Base-by-base conservation (phyloP, 2,329 filamentous ascomycete species). In the Colletotrichum endophyticum region DNA sequence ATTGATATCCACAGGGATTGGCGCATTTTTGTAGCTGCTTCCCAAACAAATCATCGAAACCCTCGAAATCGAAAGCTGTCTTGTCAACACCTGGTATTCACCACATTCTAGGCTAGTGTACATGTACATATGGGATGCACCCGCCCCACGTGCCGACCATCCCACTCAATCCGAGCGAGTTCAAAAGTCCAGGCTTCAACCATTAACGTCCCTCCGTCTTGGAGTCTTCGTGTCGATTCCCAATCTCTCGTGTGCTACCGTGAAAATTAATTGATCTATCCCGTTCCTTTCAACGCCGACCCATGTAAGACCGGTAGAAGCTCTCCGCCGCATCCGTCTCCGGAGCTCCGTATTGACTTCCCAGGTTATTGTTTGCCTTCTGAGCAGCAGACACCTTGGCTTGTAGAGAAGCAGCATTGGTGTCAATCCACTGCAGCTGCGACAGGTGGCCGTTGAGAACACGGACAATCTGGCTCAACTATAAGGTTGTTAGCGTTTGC, bases 401-500 rank as follows among this genome's bases (percentile, higher is more conserved):
- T 84, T 98, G 95, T 70, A 99, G 89, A 36, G 93, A 91, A 19
- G 93, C 91, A 44, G 96, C 95, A 78, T 96, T 96, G 79, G 93
- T 92, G 83, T 99, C 96, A 84, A 99, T 99, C 87, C 94, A 95
- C 85, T 98, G 96, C 77, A 99, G 90, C 85, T 98, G 96, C 44
- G 93, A 93, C 49, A 99, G 92, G 84, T 99, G 97, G 28, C 94
- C 93, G 84, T 99, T 99, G 80, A 99, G 93, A 66, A 99, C 96
- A 78, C 95, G 94, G 70, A 99, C 96, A 81, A 99, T 98, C 86
- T 98, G 96, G 80, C 95, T 96, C 82, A 99, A 90, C 94, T 98
- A 83, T 62, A 19, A 66, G 68, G 68, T 59, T 73, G 81, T 83
- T 81, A 84, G 80, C 68, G 57, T 56, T 5, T 32, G 9, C n/a